Percentiles rank a stretch among this genome's conserved stretches.
phyloP scores from a whole-genome alignment of 805 yeast species.

The Lachancea thermotolerans region DNA sequence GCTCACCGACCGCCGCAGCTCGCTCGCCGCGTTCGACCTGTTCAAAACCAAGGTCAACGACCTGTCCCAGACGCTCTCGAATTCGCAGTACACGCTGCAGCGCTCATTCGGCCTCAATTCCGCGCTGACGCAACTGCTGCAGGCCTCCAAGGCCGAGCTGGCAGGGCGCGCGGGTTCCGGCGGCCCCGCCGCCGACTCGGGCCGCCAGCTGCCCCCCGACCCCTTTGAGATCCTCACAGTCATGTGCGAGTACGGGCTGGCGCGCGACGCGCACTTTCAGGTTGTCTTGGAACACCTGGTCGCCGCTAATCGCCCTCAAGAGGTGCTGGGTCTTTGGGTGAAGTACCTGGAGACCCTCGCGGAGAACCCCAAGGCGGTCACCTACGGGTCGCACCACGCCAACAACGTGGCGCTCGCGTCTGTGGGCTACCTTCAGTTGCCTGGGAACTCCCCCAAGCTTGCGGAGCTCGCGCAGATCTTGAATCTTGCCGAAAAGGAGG shows the following conservation, averaged over 20 bases:
- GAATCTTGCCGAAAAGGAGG: constrained; percentile 12
- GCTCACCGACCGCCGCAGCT: constrained; percentile 8
- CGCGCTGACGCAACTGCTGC: constrained; percentile 13
- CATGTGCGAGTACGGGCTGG: constrained; percentile 21
- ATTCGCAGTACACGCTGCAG: constrained; percentile 12
- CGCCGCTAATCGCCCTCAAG: constrained; percentile 17
- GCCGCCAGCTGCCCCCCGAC: constrained; percentile 9
- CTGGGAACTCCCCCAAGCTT: constrained; percentile 17
- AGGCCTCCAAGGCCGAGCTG: constrained; percentile 10
- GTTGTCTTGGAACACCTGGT: constrained; percentile 20
- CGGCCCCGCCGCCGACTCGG: neutral
- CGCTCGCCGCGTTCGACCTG: constrained; percentile 8
- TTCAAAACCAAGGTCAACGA: constrained; percentile 12
- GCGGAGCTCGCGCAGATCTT: constrained; percentile 20
- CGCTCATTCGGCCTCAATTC: constrained; percentile 18
- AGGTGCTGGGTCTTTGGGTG: constrained; percentile 29
- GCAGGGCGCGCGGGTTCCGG: neutral
- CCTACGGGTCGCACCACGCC: constrained; percentile 13
- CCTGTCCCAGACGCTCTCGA: constrained; percentile 10
- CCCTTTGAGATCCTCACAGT: constrained; percentile 25
- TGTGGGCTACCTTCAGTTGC: constrained; percentile 23
- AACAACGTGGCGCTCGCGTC: constrained; percentile 19
- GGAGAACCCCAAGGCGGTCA: constrained; percentile 6
- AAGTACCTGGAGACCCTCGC: constrained; percentile 20
- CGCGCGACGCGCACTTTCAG: constrained; percentile 26